Percentiles rank a stretch among this genome's conserved stretches.
These are phyloP conservation scores for Scutellaria baicalensis DNA, from an alignment of 257 asterid species.

Conservation along the genomic window DNA sequence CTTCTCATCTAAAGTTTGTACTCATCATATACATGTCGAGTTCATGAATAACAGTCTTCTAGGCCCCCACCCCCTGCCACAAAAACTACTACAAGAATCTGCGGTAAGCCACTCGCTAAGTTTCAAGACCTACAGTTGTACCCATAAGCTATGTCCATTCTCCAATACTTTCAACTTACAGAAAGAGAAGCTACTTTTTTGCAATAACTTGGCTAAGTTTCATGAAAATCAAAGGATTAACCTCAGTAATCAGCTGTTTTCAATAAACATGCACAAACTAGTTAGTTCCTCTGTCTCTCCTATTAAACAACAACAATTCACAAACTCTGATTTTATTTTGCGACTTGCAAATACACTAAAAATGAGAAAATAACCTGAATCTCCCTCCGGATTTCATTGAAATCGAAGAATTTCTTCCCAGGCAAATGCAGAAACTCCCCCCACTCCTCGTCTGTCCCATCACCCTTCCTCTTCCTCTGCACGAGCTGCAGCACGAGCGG, in stretches of 20 bases:
- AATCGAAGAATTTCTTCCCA: constrained; percentile 62
- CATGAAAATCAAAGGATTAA: background rate
- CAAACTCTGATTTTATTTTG: background rate
- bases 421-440: constrained; percentile 92
- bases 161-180: background rate
- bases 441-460: constrained; percentile 72
- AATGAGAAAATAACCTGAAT: constrained; percentile 55
- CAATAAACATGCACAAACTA: background rate
- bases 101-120: background rate
- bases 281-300: background rate
- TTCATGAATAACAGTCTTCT: background rate
- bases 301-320: background rate
- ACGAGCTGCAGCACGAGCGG: constrained; percentile 91
- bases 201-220: background rate
- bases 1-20: background rate
- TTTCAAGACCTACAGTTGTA: background rate
- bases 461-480: constrained; percentile 60
- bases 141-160: background rate
- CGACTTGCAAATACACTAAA: background rate
- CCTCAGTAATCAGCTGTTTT: background rate
- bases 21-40: background rate
- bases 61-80: background rate
- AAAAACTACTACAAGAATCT: no score
- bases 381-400: constrained; percentile 72
- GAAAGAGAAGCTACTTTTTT: background rate